Evolutionary conservation across 129 eudicot species (phyloP), one percentile per base, ranked within the genome.

Genomic region (Pulicaria dysenterica): DNA sequence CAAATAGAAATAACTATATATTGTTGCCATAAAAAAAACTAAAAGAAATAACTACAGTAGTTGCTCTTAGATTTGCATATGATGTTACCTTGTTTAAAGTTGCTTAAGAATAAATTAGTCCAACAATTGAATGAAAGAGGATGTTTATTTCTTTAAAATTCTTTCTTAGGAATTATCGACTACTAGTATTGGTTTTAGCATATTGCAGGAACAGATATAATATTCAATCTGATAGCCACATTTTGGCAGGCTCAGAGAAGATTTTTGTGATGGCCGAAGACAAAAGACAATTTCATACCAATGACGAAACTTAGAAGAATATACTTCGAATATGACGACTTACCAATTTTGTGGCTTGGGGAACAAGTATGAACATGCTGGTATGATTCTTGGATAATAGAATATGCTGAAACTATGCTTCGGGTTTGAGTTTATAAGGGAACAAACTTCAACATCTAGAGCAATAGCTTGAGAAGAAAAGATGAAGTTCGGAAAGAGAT

Each of bases 401-500:
- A 61, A 80, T 80, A 81, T 81, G 58, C 84, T 53, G 45, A 34
- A 47, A 46, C 34, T 4, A 64, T 70, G 69, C 11, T 39, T 55
- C n/a, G 39, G 3, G 12, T 42, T 24, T 50, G 45, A 6, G 54
- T 73, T 14, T 36, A 54, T 67, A 73, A 66, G 55, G 5, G 70
- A 47, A 15, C 10, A 37, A 36, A 67, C 68, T 65, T 67, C 72
- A 61, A 58, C 41, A 19, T 42, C 69, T 54, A 14, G 62, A 39
- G 74, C 59, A 69, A 60, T 19, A 14, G 40, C 58, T 6, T 9
- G 5, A 1, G 6, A 43, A 53, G 39, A 24, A 61, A 62, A 68
- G 14, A 81, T 78, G 86, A 82, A 77, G 51, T 73, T 51, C 15
- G 86, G 83, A 73, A 82, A 82, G 70, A 73, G 58, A 58, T 56